Percentiles rank a stretch among this genome's conserved stretches.
phyloP scores from a whole-genome alignment of 169 alveolate genomes.

The Perkinsus chesapeaki region DNA sequence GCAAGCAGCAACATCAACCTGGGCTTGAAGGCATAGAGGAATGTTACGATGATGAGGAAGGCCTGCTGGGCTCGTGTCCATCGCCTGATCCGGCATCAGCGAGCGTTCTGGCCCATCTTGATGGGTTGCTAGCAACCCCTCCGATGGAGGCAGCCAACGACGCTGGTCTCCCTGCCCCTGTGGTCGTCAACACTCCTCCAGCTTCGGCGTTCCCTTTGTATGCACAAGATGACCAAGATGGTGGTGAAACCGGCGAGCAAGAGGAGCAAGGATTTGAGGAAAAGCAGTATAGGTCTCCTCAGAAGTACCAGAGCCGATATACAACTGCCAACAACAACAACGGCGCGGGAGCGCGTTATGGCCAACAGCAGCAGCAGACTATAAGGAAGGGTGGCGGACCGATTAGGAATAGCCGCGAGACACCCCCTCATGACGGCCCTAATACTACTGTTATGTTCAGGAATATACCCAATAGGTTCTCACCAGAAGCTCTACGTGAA shows the following conservation, averaged over 20 bases:
- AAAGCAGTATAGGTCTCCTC: not conserved
- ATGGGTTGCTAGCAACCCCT: not conserved
- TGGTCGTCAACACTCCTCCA: not conserved
- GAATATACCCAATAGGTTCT: conserved; percentile 67
- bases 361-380: not conserved
- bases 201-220: not conserved
- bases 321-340: not conserved
- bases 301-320: not conserved
- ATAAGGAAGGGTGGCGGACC: not conserved
- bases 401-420: not conserved
- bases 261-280: not conserved
- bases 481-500: not conserved
- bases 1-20: not conserved
- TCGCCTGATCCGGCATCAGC: not conserved
- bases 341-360: not conserved
- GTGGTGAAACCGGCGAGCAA: not conserved
- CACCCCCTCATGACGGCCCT: conserved; percentile 30
- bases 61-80: not conserved
- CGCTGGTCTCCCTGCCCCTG: no score
- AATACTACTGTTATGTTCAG: conserved; percentile 65
- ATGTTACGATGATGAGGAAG: not conserved
- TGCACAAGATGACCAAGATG: not conserved
- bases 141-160: not conserved
- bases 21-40: not conserved
- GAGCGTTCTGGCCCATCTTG: not conserved